These are phyloP conservation scores for Pythium folliculosum DNA, from an alignment of 352 stramenopile species.

Conservation along the genomic window DNA sequence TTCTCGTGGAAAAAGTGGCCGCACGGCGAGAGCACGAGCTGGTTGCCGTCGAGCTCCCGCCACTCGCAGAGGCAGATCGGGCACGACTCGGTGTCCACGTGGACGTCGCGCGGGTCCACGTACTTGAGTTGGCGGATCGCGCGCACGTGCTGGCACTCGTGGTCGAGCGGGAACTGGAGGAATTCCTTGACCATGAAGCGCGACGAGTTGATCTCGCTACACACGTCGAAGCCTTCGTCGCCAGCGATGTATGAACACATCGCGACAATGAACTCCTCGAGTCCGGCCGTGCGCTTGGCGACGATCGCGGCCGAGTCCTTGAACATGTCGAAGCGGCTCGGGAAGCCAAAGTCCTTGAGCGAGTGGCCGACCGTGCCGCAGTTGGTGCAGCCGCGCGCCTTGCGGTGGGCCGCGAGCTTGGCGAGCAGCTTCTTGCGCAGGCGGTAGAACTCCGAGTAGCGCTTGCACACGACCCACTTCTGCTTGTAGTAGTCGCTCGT, in stretches of 20 bases:
- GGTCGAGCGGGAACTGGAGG: constrained; percentile 77
- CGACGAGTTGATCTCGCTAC: constrained; percentile 60
- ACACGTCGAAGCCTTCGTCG: constrained; percentile 51
- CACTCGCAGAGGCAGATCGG: constrained; percentile 86
- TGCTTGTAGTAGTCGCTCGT: constrained; percentile 89
- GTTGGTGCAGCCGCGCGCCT: constrained; percentile 45
- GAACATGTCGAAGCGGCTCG: constrained; percentile 73
- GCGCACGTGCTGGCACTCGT: constrained; percentile 81
- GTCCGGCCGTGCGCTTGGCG: constrained; percentile 51
- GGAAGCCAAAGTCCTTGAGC: constrained; percentile 76
- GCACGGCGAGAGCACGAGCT: constrained; percentile 77
- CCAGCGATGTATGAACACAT: constrained; percentile 73
- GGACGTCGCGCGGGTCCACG: constrained; percentile 78
- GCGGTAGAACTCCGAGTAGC: constrained; percentile 86
- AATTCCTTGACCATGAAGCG: constrained; percentile 85
- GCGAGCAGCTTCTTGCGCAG: constrained; percentile 74
- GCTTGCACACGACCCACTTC: constrained; percentile 88
- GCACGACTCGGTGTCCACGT: constrained; percentile 80
- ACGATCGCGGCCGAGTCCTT: constrained; percentile 68
- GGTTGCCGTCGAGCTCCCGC: constrained; percentile 81
- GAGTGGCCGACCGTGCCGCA: constrained; percentile 58
- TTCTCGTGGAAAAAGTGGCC: constrained; percentile 88
- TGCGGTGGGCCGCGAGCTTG: constrained; percentile 60
- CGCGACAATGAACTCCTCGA: constrained; percentile 81
- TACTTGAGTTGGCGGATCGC: constrained; percentile 85